These are phyloP conservation scores for Chlorella sp. DNA, from an alignment of 139 green algal species.

Conservation along the genomic window DNA sequence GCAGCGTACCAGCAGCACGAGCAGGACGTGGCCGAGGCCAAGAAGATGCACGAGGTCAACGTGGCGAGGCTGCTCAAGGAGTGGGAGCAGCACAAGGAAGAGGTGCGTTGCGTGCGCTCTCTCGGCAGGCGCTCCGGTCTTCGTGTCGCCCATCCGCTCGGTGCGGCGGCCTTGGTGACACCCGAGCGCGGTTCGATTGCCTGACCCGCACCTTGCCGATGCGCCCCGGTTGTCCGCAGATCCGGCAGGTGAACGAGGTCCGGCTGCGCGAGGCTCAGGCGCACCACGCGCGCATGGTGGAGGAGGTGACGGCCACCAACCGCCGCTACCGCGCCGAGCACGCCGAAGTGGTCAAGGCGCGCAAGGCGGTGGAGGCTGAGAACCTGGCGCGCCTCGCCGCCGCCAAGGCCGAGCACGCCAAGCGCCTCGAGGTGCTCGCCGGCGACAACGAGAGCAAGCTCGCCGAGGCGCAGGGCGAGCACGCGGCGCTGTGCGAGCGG, in stretches of 20 bases:
- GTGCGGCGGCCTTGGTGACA: too few species aligned
- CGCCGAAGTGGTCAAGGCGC: background rate
- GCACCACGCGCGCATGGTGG: conserved; percentile 9
- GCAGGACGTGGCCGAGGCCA: conserved; percentile 2
- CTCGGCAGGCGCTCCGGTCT: too few species aligned
- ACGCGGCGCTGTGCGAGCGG: conserved; percentile 24
- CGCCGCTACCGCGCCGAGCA: background rate
- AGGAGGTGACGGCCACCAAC: conserved; percentile 10
- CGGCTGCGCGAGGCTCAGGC: conserved; percentile 24
- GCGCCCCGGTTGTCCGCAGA: too few species aligned
- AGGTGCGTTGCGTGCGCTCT: too few species aligned
- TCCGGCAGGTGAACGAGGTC: conserved; percentile 17
- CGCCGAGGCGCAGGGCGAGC: conserved; percentile 15
- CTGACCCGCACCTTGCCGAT: too few species aligned
- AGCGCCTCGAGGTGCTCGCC: conserved; percentile 9
- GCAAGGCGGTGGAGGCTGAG: conserved; percentile 17
- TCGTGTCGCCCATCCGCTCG: too few species aligned
- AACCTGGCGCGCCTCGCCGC: conserved; percentile 18
- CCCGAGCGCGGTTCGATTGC: too few species aligned
- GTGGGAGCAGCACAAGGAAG: conserved; percentile 17
- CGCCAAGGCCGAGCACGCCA: conserved; percentile 16
- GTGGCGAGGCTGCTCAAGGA: conserved; percentile 1
- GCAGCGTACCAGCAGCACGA: conserved; percentile 6
- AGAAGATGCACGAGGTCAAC: conserved; percentile 5
- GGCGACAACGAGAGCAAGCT: conserved; percentile 18